Percentiles rank a stretch among this genome's conserved stretches.
Evolutionary conservation across 805 yeast species (phyloP).

Genomic region (Saturnispora mendoncae): DNA sequence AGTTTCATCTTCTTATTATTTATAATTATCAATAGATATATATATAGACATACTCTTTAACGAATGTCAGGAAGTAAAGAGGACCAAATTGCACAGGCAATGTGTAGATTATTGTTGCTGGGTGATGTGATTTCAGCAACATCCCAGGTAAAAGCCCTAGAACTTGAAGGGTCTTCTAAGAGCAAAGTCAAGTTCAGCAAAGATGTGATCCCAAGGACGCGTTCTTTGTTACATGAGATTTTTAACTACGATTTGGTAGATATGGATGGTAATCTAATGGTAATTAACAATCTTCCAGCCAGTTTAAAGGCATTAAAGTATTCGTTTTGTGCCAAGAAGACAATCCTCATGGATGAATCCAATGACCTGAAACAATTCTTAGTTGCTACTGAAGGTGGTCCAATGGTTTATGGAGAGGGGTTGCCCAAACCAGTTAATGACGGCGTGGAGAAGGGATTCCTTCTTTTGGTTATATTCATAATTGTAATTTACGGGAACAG

Average conservation of each 20-base stretch:
- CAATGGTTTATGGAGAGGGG: slow-evolving; percentile 13
- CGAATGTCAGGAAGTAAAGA: not conserved
- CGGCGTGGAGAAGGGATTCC: slow-evolving; percentile 22
- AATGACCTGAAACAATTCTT: slow-evolving; percentile 1
- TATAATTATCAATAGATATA: not conserved
- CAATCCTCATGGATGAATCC: slow-evolving; percentile 10
- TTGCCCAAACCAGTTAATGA: slow-evolving; percentile 23
- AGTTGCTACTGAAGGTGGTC: not conserved
- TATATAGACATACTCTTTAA: too few species aligned
- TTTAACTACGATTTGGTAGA: slow-evolving; percentile 25
- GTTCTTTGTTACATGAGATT: slow-evolving; percentile 1
- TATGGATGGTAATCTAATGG: slow-evolving; percentile 17
- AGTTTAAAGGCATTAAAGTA: slow-evolving; percentile 20
- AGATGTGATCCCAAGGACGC: slow-evolving; percentile 17
- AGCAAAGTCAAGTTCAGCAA: slow-evolving; percentile 22
- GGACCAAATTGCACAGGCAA: slow-evolving; percentile 1
- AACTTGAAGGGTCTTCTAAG: slow-evolving; percentile 18
- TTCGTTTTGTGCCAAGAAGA: slow-evolving; percentile 10
- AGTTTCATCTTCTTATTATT: too few species aligned
- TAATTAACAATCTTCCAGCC: slow-evolving; percentile 19
- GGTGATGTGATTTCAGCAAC: not conserved
- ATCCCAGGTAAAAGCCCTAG: slow-evolving; percentile 21
- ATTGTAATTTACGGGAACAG: slow-evolving; percentile 24
- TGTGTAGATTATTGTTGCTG: not conserved
- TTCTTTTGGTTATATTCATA: slow-evolving; percentile 21